A percentile compares a stretch with the other conserved stretches of the same genome.
Conservation (phyloP, 306 rosid genomes). For the Corylus avellana region DNA sequence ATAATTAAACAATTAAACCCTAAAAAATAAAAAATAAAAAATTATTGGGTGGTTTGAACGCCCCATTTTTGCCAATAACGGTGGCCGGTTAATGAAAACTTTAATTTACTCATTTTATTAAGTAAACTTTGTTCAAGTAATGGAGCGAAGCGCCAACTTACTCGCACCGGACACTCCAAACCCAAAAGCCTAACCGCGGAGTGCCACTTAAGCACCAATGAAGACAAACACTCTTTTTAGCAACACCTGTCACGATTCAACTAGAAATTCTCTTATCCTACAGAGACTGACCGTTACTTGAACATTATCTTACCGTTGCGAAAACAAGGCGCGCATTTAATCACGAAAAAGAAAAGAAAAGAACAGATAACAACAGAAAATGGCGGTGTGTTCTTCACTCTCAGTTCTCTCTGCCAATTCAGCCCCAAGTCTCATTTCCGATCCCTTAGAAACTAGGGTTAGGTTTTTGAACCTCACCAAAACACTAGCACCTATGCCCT, state of each 20-base stretch:
- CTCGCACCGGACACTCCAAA: not conserved
- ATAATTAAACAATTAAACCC: too few species aligned
- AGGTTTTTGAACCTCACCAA: conserved; percentile 19
- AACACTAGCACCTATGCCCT: not conserved
- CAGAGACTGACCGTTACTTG: not conserved
- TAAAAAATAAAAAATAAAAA: too few species aligned
- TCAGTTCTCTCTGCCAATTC: conserved; percentile 42
- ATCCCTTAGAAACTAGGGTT: conserved; percentile 7
- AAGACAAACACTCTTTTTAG: fast-evolving
- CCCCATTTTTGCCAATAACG: too few species aligned
- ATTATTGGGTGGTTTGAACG: too few species aligned
- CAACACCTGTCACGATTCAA: not conserved
- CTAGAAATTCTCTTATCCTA: not conserved
- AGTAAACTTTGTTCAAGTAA: too few species aligned
- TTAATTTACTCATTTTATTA: too few species aligned
- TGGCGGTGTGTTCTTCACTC: conserved; percentile 63
- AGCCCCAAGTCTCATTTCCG: conserved; percentile 40
- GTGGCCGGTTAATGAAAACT: too few species aligned
- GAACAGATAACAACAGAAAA: conserved; percentile 25
- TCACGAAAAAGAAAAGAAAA: not conserved
- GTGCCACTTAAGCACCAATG: not conserved
- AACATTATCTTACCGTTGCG: conserved; percentile 14
- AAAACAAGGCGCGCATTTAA: conserved; percentile 29
- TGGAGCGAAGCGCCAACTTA: too few species aligned
- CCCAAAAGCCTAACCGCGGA: not conserved